These are phyloP conservation scores for Lupinus albus DNA, from an alignment of 306 rosid genomes.

Conservation along the genomic window DNA sequence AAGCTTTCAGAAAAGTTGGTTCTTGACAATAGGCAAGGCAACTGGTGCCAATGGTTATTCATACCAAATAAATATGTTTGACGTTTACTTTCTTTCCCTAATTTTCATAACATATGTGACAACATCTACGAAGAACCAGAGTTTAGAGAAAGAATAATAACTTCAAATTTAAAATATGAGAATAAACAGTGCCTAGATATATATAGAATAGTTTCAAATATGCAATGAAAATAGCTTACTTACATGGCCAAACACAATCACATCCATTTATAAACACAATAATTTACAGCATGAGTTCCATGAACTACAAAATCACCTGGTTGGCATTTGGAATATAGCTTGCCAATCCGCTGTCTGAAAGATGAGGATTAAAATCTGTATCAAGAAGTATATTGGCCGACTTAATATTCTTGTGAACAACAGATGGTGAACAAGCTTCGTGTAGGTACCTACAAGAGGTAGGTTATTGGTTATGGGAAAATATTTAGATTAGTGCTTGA, in stretches of 20 bases:
- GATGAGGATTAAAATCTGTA: constrained; percentile 88
- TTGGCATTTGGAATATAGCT: constrained; percentile 71
- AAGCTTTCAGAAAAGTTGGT: neutral
- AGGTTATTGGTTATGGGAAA: constrained; percentile 25
- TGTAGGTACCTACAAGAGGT: constrained; percentile 75
- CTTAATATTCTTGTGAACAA: constrained; percentile 86
- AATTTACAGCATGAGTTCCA: constrained; percentile 10
- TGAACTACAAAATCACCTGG: constrained; percentile 54
- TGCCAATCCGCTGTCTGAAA: constrained; percentile 80
- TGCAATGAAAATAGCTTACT: too few relatives aligned
- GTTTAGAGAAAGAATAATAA: constrained; percentile 1
- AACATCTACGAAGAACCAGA: constrained; percentile 15
- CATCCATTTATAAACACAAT: neutral
- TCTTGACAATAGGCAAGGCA: constrained; percentile 7
- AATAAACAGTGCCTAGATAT: constrained; percentile 2
- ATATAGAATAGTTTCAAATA: neutral
- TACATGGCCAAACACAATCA: neutral
- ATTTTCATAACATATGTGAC: neutral
- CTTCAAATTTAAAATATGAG: constrained; percentile 14
- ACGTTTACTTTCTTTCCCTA: constrained; percentile 26
- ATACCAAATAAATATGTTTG: neutral
- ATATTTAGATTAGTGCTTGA: constrained; percentile 5
- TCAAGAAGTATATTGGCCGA: constrained; percentile 87
- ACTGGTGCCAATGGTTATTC: constrained; percentile 1
- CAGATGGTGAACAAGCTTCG: constrained; percentile 94